phyloP scores from a whole-genome alignment of 148 eudicot species.

The Rhododendron griersonianum region DNA sequence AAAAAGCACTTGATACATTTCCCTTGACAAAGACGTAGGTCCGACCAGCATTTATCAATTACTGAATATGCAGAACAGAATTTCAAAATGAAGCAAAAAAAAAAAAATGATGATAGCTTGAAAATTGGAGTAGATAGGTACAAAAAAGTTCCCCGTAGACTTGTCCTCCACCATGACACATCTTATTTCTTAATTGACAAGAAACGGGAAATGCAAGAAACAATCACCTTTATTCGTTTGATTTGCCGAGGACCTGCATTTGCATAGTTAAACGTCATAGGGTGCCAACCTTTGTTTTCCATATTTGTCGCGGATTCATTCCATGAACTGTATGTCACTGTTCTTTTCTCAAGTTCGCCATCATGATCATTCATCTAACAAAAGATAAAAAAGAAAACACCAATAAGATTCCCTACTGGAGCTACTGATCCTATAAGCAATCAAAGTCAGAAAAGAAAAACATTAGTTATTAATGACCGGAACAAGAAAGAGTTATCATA shows the following conservation, averaged over 20 bases:
- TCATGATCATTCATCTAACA: slow-evolving; percentile 70
- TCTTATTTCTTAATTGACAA: neutral
- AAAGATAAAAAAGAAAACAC: neutral
- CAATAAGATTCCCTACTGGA: neutral
- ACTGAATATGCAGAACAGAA: neutral
- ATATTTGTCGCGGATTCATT: slow-evolving; percentile 50
- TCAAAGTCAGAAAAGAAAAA: neutral
- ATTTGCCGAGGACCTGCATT: slow-evolving; percentile 53
- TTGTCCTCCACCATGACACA: too few species aligned
- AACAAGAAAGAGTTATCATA: neutral
- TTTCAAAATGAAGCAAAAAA: neutral
- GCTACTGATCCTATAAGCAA: neutral
- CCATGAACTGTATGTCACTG: slow-evolving; percentile 79
- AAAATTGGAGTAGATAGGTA: neutral
- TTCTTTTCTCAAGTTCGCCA: slow-evolving; percentile 78
- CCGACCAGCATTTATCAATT: neutral
- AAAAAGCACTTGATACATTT: neutral
- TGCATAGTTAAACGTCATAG: slow-evolving; percentile 72
- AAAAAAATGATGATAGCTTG: neutral
- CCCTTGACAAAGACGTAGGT: neutral
- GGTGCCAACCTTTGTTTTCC: slow-evolving; percentile 90
- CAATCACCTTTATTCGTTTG: slow-evolving; percentile 58
- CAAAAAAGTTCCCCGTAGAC: neutral
- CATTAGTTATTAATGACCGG: neutral
- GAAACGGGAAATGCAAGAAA: neutral